Base-by-base conservation (phyloP, 2,329 filamentous ascomycete species). In the Microsporum audouinii region DNA sequence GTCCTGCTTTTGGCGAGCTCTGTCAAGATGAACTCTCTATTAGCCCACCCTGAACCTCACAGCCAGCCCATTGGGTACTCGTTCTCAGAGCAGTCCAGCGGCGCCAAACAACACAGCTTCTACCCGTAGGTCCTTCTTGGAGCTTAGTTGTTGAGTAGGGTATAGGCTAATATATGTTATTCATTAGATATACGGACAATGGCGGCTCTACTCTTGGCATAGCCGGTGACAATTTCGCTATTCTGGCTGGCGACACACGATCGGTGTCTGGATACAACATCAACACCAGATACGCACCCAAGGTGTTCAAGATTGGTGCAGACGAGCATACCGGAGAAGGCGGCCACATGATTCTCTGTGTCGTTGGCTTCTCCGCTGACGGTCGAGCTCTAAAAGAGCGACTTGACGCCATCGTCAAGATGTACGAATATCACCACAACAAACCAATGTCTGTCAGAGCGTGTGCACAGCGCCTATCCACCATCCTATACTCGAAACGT, bases 361-460 rank as follows among this genome's bases (percentile, higher is more conserved):
- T 99, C 0, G 92, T 96, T 49, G 94, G 94, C 55, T 99, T 96
- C 73, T 90, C 91, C 12, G 94, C 94, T 65, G 94, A 99, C 74
- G 94, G 94, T 63, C 86, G 91, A 70, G 92, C 94, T 39, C 81
- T 99, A 68, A 92, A 94, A 77, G 92, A 97, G 78, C 88, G 90
- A 66, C 84, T 97, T 65, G 92, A 97, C 73, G 87, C 89, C 65
- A 85, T 96, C 71, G 94, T 95, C 81, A 97, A 96, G 82, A 95
- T 97, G 87, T 97, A 97, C 84, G 89, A 88, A 71, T 96, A 96
- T 80, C 91, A 95, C 74, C 92, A 97, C 76, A 90, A 90, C 76
- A 99, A 97, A 81, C 85, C 89, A 66, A 99, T 99, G 87, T 87
- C 84, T 65, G 88, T 97, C 71, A 87, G 89, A 70, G 94, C 94